These are phyloP conservation scores for Kwoniella bestiolae DNA, from an alignment of 768 basidiomycete genomes.

Conservation along the genomic window DNA sequence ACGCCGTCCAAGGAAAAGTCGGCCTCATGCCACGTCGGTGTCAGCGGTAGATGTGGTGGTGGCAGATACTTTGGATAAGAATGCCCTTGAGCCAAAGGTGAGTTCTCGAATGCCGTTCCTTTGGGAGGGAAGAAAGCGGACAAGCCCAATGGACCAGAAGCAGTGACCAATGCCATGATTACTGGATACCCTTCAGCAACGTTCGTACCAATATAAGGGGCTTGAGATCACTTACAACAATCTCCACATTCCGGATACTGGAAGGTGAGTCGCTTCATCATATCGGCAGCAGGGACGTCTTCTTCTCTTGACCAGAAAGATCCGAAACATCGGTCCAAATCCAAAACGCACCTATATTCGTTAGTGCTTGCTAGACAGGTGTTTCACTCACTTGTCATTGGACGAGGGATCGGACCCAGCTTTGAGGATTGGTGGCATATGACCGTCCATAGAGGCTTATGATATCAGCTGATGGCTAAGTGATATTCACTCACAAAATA, in stretches of 20 bases:
- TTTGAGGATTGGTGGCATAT: constrained; percentile 47
- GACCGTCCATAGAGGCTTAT: constrained; percentile 52
- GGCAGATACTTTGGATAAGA: constrained; percentile 36
- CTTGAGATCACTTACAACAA: constrained; percentile 42
- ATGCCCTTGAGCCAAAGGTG: constrained; percentile 8
- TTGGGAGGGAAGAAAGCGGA: constrained; percentile 53
- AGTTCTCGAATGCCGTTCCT: constrained; percentile 31
- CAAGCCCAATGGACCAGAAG: constrained; percentile 50
- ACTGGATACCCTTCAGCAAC: constrained; percentile 20
- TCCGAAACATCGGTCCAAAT: constrained; percentile 54
- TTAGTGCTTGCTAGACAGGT: not conserved
- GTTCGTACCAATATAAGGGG: not conserved
- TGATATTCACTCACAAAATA: constrained; percentile 45
- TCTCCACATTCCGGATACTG: constrained; percentile 55
- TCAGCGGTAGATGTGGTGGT: constrained; percentile 53
- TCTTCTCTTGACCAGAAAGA: constrained; percentile 47
- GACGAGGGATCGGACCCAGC: constrained; percentile 14
- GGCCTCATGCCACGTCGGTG: constrained; percentile 54
- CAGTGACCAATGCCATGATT: constrained; percentile 51
- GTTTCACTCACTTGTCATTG: constrained; percentile 27
- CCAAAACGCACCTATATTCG: constrained; percentile 39
- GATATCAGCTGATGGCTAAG: not conserved
- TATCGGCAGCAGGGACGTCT: constrained; percentile 39
- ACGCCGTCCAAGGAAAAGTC: constrained; percentile 50
- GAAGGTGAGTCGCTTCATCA: constrained; percentile 56